Base-by-base conservation (phyloP, 1,139 yeast species). In the Zygosaccharomyces sapae region DNA sequence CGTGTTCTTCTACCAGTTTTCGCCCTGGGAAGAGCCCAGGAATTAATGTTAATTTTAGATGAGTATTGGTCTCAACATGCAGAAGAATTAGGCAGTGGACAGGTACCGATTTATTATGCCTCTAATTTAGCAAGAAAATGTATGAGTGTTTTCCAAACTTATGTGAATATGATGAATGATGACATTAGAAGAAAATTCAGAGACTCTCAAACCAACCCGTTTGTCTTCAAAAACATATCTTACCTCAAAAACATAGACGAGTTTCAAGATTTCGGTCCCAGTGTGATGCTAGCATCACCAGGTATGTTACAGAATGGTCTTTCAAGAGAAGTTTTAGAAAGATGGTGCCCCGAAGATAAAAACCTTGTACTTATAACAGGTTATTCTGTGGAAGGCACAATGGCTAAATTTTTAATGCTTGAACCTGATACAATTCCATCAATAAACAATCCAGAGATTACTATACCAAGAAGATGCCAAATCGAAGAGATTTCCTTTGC, bases 271-370 rank as follows among this genome's bases (percentile, higher is more conserved):
- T 77, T 88, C 57, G 96, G 96, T 0, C 97, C 98, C 1, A 87
- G 96, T 57, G 98, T 92, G 30, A 92, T 94, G 68, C 80, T 92
- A 36, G 98, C 98, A 0, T 81, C 95, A 38, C 99, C 98, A 0
- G 98, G 99, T 65, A 92, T 92, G 98, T 73, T 92, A 44, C 98
- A 92, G 65, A 90, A 86, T 60, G 98, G 98, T 54, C 83, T 90
- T 2, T 89, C 97, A 0, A 76, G 99, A 58, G 95, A 87, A 56
- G 73, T 92, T 39, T 73, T 92, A 35, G 99, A 92, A 63, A 80
- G 85, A 64, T 92, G 99, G 99, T 92, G 96, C 1, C 98, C 98
- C 0, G 98, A 92, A 61, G 86, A 95, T 2, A 85, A 88, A 60
- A 92, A 92, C 59, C 75, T 95, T 1, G 82, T 89, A 25, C 79